These are phyloP conservation scores for Fagopyrum tataricum DNA, from an alignment of 148 eudicot species.

Conservation along the genomic window DNA sequence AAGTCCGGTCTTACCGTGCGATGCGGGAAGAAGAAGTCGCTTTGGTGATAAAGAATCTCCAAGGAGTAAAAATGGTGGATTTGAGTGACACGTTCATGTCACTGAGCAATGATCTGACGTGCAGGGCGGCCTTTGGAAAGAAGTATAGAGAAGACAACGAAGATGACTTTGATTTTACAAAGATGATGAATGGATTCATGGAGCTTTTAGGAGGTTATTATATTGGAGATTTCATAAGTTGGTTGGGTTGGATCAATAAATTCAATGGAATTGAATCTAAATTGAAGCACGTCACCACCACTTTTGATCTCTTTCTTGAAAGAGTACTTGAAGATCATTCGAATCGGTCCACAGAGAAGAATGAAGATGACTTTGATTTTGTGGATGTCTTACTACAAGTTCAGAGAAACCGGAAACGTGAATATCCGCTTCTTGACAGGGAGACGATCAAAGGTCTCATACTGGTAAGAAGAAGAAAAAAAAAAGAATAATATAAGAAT, in stretches of 20 bases:
- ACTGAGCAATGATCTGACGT: conserved; percentile 13
- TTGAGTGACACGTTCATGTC: conserved; percentile 16
- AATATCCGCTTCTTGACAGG: no score
- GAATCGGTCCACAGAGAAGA: background rate
- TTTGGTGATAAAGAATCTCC: conserved; percentile 12
- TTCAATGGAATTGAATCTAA: background rate
- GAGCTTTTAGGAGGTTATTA: background rate
- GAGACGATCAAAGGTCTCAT: background rate
- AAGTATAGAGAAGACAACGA: background rate
- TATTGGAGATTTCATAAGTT: background rate
- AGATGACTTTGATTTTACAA: background rate
- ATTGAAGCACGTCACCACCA: background rate
- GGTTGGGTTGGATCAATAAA: background rate
- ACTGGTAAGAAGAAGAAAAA: no score
- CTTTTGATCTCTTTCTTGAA: background rate
- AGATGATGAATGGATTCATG: background rate
- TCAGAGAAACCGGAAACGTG: no score
- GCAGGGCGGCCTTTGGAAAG: conserved; percentile 26
- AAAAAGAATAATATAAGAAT: no score
- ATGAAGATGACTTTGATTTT: background rate
- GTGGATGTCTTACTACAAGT: background rate
- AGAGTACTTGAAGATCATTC: background rate
- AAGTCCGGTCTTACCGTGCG: conserved; percentile 18
- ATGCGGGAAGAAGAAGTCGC: conserved; percentile 21
- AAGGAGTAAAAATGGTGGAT: conserved; percentile 7